Base-by-base conservation (phyloP, 441 rosid genomes). In the Sinapis alba region DNA sequence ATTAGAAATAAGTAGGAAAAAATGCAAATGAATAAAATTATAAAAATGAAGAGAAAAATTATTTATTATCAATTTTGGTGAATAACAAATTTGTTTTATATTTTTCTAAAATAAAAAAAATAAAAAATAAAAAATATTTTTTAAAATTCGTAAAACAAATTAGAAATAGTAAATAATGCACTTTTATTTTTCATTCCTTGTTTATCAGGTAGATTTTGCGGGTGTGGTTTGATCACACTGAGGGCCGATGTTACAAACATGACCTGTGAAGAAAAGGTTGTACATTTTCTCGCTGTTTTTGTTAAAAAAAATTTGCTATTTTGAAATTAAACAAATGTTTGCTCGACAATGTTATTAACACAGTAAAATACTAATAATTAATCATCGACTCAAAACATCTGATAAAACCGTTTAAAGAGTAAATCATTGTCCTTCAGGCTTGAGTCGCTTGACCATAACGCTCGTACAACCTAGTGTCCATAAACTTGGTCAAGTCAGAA, bases 401-500 rank as follows among this genome's bases (percentile, higher is more conserved):
- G 5, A 50, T 18, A 3, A 8, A 10, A 54, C 27, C 0, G 60
- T 5, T 11, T 21, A 21, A 12, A 56, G n/a, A 21, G 9, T 23
- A 12, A 27, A 59, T 27, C 21, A 59, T 28, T 59, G 2, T 8
- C 28, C 41, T 28, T 28, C 64, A 8, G 41, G n/a, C n/a, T n/a
- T n/a, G n/a, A n/a, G n/a, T n/a, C 64, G n/a, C 30, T 23, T 51
- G 58, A 19, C 58, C 58, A 51, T 51, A 51, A 1, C 24, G 19
- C 58, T 51, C 58, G n/a, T 51, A 51, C 58, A 4, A 8, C 58
- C 56, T 50, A 50, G 3, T 66, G 68, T 32, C 76, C 93, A 93
- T 88, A 53, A 71, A 87, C 41, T 38, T 62, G 1, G 41, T 51
- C 21, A 93, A 83, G 2, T 27, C 15, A 8, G 83, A 83, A 53